phyloP scores from a whole-genome alignment of 2,329 filamentous ascomycete genomes.

The Calonectria montana region DNA sequence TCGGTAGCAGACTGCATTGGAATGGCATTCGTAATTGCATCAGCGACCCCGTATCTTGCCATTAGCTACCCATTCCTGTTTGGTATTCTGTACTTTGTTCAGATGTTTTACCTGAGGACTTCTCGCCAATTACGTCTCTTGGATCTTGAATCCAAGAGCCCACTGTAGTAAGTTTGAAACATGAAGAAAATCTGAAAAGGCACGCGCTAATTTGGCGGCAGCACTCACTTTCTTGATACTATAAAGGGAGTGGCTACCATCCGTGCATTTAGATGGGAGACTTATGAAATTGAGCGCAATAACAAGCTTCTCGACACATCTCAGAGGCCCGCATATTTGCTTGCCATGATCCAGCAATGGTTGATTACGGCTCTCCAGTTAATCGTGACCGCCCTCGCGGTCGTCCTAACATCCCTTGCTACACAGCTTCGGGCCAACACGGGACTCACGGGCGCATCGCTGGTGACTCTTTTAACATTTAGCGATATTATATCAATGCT shows the following conservation, averaged over 20 bases:
- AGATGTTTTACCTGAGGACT: slow-evolving; percentile 69
- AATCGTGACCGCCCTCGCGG: slow-evolving; percentile 59
- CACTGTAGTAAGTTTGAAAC: slow-evolving; percentile 45
- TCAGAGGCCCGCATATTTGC: slow-evolving; percentile 54
- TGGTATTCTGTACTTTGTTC: slow-evolving; percentile 59
- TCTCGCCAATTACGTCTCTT: slow-evolving; percentile 70
- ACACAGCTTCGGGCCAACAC: slow-evolving; percentile 52
- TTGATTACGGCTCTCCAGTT: slow-evolving; percentile 61
- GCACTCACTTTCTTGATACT: slow-evolving; percentile 65
- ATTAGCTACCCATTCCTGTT: slow-evolving; percentile 62
- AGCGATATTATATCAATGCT: slow-evolving; percentile 43
- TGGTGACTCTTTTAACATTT: slow-evolving; percentile 54
- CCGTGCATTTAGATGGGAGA: slow-evolving; percentile 65
- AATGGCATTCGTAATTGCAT: slow-evolving; percentile 60
- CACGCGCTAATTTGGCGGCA: slow-evolving; percentile 26
- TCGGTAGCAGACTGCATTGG: slow-evolving; percentile 48
- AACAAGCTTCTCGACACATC: slow-evolving; percentile 60
- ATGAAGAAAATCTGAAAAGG: too few species aligned
- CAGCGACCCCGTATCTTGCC: slow-evolving; percentile 56
- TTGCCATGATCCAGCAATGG: slow-evolving; percentile 64
- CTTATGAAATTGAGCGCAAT: slow-evolving; percentile 47
- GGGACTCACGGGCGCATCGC: slow-evolving; percentile 51
- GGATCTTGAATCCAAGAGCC: slow-evolving; percentile 71
- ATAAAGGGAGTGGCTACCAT: slow-evolving; percentile 66
- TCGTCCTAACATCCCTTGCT: slow-evolving; percentile 57